A percentile compares a stretch with the other conserved stretches of the same genome.
Evolutionary conservation across 129 eudicot genomes (phyloP).

Genomic region (Tagetes patula): DNA sequence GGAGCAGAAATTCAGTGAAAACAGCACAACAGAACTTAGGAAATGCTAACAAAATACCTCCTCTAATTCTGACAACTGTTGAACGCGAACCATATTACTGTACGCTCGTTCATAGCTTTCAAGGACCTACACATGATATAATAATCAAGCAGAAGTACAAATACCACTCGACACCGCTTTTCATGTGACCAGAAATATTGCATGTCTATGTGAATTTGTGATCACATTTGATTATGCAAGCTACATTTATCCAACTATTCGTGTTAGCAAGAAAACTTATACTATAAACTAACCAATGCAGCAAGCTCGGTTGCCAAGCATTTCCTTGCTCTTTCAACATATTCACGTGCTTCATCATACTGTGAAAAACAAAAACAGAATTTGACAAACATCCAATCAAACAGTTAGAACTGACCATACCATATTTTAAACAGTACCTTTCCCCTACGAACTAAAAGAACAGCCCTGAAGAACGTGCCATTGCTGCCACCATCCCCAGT

Average conservation of each 20-base stretch:
- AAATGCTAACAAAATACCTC: conserved; percentile 55
- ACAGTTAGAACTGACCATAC: conserved; percentile 5
- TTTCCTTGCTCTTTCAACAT: conserved; percentile 95
- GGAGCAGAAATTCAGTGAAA: not conserved
- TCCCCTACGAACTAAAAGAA: conserved; percentile 78
- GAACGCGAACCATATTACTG: conserved; percentile 97
- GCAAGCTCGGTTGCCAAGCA: conserved; percentile 98
- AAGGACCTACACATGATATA: conserved; percentile 57
- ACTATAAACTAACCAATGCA: conserved; percentile 69
- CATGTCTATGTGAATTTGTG: not conserved
- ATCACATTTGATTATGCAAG: not conserved
- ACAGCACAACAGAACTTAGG: not conserved
- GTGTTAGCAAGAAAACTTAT: not conserved
- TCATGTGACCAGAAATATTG: conserved; percentile 3
- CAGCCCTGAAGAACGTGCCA: conserved; percentile 93
- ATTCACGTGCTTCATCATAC: conserved; percentile 98
- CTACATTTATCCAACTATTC: not conserved
- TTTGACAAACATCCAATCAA: conserved; percentile 5
- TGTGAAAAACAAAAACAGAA: conserved; percentile 24
- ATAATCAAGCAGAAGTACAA: conserved; percentile 11
- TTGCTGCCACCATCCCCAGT: conserved; percentile 95
- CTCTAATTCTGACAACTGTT: conserved; percentile 92
- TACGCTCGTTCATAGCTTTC: conserved; percentile 99
- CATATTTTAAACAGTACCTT: conserved; percentile 53
- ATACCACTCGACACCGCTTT: not conserved